Evolutionary conservation across 2,329 filamentous ascomycete species (phyloP).

Genomic region (Penicillium sp.): DNA sequence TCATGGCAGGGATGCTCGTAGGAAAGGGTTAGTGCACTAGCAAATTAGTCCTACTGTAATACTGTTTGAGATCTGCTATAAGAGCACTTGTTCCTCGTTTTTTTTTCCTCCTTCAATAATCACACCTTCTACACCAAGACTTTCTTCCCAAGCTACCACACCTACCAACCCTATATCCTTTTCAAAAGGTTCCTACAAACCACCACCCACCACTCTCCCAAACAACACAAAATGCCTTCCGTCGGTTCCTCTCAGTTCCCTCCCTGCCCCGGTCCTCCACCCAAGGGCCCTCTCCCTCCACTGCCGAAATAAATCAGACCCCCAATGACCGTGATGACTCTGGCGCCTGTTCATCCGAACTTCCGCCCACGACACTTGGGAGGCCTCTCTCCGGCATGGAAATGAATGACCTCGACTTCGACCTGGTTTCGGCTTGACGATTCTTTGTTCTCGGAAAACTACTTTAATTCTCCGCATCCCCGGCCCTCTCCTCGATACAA

Average conservation of each 20-base stretch:
- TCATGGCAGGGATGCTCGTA: conserved; percentile 29
- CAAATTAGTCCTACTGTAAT: conserved; percentile 18
- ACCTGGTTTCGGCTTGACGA: conserved; percentile 27
- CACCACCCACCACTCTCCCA: neutral
- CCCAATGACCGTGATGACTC: conserved; percentile 36
- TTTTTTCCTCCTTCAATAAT: conserved; percentile 7
- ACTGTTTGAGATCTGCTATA: conserved; percentile 16
- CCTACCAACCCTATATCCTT: neutral
- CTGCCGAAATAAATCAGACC: conserved; percentile 37
- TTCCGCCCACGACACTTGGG: conserved; percentile 24
- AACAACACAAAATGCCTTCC: conserved; percentile 36
- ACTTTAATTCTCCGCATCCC: conserved; percentile 11
- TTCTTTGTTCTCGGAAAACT: conserved; percentile 20
- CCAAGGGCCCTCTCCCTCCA: conserved; percentile 41
- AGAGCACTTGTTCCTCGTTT: conserved; percentile 13
- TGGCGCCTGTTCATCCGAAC: conserved; percentile 18
- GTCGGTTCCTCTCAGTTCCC: conserved; percentile 38
- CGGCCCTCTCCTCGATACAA: conserved; percentile 1
- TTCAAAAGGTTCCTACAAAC: neutral
- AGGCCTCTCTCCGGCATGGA: conserved; percentile 27
- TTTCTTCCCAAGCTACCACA: neutral
- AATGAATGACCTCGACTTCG: conserved; percentile 34
- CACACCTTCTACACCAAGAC: neutral
- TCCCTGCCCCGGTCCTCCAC: conserved; percentile 41
- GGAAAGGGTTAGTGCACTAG: conserved; percentile 13